Percentiles rank a stretch among this genome's conserved stretches.
These are phyloP conservation scores for Polyporus tsugae DNA, from an alignment of 1,284 basidiomycete species.

Conservation along the genomic window DNA sequence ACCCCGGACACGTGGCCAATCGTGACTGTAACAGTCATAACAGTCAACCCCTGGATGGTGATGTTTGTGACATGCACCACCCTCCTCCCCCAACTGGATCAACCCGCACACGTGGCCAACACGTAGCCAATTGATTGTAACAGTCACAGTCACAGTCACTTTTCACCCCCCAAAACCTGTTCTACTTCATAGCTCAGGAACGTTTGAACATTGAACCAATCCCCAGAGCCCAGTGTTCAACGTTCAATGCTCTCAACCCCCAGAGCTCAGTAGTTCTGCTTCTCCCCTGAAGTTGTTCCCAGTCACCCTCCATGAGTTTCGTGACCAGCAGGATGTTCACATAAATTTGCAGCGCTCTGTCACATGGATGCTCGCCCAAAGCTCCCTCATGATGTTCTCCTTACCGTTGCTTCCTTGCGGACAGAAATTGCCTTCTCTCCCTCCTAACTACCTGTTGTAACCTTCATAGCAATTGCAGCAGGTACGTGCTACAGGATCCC, in stretches of 20 bases:
- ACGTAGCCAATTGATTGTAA: too few species aligned
- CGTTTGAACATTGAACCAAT: neutral
- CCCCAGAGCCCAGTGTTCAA: too few species aligned
- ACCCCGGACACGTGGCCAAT: too few species aligned
- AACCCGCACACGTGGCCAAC: too few species aligned
- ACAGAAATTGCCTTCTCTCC: neutral
- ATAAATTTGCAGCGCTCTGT: neutral
- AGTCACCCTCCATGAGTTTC: neutral
- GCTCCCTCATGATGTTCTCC: constrained; percentile 18
- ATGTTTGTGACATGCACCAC: too few species aligned
- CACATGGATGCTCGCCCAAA: neutral
- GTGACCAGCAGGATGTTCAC: neutral
- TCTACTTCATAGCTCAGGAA: too few species aligned
- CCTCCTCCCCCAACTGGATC: too few species aligned
- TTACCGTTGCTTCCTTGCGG: constrained; percentile 13
- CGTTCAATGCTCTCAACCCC: neutral
- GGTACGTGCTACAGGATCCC: neutral
- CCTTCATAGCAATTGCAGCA: constrained; percentile 13
- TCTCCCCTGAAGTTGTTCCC: neutral
- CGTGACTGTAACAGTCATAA: too few species aligned
- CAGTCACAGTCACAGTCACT: too few species aligned
- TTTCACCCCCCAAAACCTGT: too few species aligned
- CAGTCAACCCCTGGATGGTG: too few species aligned
- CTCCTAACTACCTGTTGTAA: constrained; percentile 5
- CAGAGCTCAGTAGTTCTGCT: neutral